Conservation (phyloP, 1,284 basidiomycete species). For the Psilocybe mexicana region DNA sequence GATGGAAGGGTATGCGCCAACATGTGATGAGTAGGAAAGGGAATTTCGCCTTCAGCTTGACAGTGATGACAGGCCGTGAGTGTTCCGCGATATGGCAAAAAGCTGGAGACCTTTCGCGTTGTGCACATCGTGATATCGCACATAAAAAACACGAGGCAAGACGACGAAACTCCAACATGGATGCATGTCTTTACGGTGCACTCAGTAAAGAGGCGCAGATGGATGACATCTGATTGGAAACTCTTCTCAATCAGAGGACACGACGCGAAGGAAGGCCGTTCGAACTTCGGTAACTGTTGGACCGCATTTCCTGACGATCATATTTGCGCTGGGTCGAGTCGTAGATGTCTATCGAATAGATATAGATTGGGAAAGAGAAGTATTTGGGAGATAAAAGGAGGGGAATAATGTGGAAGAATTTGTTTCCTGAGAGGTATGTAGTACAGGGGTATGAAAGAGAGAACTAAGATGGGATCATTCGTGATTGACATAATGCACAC, state of each 20-base stretch:
- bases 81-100: not conserved
- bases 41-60: not conserved
- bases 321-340: not conserved
- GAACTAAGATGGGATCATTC: no score
- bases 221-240: not conserved
- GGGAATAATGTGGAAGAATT: not conserved
- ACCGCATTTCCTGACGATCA: not conserved
- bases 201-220: not conserved
- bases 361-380: not conserved
- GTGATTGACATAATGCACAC: constrained; percentile 24
- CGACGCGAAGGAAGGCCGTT: not conserved
- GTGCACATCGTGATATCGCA: not conserved
- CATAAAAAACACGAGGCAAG: not conserved
- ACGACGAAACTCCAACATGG: not conserved
- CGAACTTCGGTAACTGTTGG: not conserved
- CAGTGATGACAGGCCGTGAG: not conserved
- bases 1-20: constrained; percentile 1
- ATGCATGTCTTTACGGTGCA: not conserved
- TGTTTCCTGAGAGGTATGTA: no score
- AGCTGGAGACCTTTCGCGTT: not conserved
- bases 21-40: not conserved
- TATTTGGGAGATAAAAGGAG: not conserved
- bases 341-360: no score
- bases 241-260: constrained; percentile 1
- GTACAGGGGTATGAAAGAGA: no score